These are phyloP conservation scores for Raffaelea deltoideospora DNA, from an alignment of 2,329 filamentous ascomycete genomes.

Conservation along the genomic window DNA sequence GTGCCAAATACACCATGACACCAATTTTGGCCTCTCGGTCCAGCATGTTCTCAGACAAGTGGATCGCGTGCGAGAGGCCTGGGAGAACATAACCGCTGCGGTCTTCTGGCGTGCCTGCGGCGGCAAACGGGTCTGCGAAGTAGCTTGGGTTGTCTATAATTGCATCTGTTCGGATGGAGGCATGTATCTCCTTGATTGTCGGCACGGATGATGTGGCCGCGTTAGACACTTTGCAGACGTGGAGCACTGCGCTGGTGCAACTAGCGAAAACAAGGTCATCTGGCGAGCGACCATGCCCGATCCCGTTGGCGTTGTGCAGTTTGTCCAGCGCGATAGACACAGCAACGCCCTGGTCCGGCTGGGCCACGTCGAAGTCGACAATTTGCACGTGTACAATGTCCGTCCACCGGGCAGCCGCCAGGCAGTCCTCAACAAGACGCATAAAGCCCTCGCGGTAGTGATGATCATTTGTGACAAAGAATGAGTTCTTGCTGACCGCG, in stretches of 20 bases:
- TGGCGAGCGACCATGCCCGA: slow-evolving; percentile 29
- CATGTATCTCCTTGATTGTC: no score
- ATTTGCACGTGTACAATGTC: slow-evolving; percentile 30
- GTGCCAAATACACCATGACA: slow-evolving; percentile 29
- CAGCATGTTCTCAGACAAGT: slow-evolving; percentile 18
- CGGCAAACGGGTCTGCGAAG: slow-evolving; percentile 37
- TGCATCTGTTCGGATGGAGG: slow-evolving; percentile 24
- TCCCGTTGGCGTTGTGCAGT: slow-evolving; percentile 40
- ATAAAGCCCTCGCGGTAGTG: slow-evolving; percentile 30
- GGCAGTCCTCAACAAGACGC: slow-evolving; percentile 31
- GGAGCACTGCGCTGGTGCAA: slow-evolving; percentile 29
- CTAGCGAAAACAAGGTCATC: slow-evolving; percentile 28
- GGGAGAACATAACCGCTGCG: slow-evolving; percentile 37
- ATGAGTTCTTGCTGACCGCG: slow-evolving; percentile 26
- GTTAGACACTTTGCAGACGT: slow-evolving; percentile 17
- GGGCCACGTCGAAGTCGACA: slow-evolving; percentile 16
- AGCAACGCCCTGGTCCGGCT: slow-evolving; percentile 19
- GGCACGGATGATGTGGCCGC: no score
- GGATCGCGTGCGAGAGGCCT: slow-evolving; percentile 26
- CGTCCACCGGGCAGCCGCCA: slow-evolving; percentile 29
- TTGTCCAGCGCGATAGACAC: slow-evolving; percentile 26
- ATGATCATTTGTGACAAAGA: slow-evolving; percentile 49
- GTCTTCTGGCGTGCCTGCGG: slow-evolving; percentile 19
- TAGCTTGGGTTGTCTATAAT: slow-evolving; percentile 42
- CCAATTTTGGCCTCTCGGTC: slow-evolving; percentile 24